These are phyloP conservation scores for Aeminium ludgeri DNA, from an alignment of 495 filamentous ascomycete species.

Conservation along the genomic window DNA sequence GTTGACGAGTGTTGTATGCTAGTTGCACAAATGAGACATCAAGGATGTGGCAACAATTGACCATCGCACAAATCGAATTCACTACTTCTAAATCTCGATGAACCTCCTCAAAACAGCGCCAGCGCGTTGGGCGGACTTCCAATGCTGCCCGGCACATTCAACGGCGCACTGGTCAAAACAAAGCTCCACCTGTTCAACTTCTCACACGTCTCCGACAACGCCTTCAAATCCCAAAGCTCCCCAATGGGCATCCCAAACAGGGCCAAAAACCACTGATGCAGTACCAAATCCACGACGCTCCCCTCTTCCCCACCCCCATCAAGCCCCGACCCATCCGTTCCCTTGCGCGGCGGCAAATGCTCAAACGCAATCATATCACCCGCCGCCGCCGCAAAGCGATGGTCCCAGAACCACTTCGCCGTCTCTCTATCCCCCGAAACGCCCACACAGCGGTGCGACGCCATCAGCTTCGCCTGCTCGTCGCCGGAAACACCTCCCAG, in stretches of 20 bases:
- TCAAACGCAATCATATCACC: slow-evolving; percentile 36
- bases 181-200: slow-evolving; percentile 20
- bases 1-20: too few relatives aligned
- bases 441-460: slow-evolving; percentile 16
- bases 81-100: too few relatives aligned
- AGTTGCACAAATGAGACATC: too few relatives aligned
- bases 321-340: too few relatives aligned
- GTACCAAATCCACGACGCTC: slow-evolving; percentile 12
- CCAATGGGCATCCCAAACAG: slow-evolving; percentile 38
- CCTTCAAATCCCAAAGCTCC: slow-evolving; percentile 45
- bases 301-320: slow-evolving; percentile 17
- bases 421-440: slow-evolving; percentile 17
- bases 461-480: slow-evolving; percentile 19
- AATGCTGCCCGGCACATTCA: slow-evolving; percentile 19
- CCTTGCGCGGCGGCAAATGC: slow-evolving; percentile 19
- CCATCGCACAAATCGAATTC: too few relatives aligned
- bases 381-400: slow-evolving; percentile 36
- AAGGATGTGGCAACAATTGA: too few relatives aligned
- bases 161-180: slow-evolving; percentile 16
- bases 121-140: slow-evolving; percentile 22
- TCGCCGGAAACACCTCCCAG: slow-evolving; percentile 20
- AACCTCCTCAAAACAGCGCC: slow-evolving; percentile 21
- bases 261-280: slow-evolving; percentile 28
- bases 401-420: slow-evolving; percentile 38
- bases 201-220: slow-evolving; percentile 33